Conservation (phyloP, 768 basidiomycete species). For the Boletus coccyginus region DNA sequence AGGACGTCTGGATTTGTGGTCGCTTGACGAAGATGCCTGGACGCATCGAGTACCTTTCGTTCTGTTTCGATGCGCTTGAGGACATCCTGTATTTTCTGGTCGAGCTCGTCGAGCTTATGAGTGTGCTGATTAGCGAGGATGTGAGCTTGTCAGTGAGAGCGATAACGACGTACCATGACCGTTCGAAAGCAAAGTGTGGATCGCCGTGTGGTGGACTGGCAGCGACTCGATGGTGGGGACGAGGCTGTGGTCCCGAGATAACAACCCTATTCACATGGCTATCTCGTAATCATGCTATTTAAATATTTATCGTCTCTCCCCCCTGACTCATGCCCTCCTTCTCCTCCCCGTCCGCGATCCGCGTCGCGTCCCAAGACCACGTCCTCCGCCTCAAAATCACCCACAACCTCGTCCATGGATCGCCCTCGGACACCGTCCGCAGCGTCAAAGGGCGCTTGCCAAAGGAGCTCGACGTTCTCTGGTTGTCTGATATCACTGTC, state of each 20-base stretch:
- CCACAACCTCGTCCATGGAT: constrained; percentile 41
- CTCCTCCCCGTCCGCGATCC: constrained; percentile 33
- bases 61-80: constrained; percentile 89
- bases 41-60: constrained; percentile 88
- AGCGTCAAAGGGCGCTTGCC: constrained; percentile 35
- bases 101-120: constrained; percentile 55
- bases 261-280: constrained; percentile 26
- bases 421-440: constrained; percentile 28
- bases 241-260: constrained; percentile 32
- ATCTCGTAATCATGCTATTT: constrained; percentile 22
- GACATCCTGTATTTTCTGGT: constrained; percentile 92
- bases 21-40: constrained; percentile 72
- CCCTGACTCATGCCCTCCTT: constrained; percentile 31
- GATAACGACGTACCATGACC: constrained; percentile 31
- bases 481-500: constrained; percentile 49
- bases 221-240: constrained; percentile 20
- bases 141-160: constrained; percentile 1
- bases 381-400: constrained; percentile 44
- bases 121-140: constrained; percentile 1
- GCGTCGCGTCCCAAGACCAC: constrained; percentile 43
- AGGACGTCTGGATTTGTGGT: constrained; percentile 87
- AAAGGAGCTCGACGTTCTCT: constrained; percentile 45
- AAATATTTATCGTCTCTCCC: constrained; percentile 26
- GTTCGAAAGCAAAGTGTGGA: constrained; percentile 11
- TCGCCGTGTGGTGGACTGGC: constrained; percentile 16